phyloP scores from a whole-genome alignment of 1,284 basidiomycete genomes.

The Thecaphora thlaspeos region DNA sequence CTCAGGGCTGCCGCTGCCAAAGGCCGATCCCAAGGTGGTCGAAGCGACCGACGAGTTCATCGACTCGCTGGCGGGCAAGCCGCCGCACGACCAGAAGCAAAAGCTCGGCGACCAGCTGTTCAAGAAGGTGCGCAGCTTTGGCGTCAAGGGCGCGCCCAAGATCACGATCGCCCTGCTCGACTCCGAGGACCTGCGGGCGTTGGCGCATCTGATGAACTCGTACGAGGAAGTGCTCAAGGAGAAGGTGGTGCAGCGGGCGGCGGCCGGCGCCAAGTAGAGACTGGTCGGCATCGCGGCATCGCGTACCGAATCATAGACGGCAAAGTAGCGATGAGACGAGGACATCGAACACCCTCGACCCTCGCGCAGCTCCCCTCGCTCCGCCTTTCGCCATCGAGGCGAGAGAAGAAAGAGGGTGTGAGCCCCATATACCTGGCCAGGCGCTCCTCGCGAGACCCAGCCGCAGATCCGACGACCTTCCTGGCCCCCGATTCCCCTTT shows the following conservation, averaged over 20 bases:
- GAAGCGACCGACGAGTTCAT: constrained; percentile 75
- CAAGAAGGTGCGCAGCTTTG: constrained; percentile 74
- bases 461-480: too few relatives aligned
- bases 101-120: constrained; percentile 60
- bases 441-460: too few relatives aligned
- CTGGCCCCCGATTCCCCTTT: too few relatives aligned
- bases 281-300: too few relatives aligned
- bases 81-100: constrained; percentile 73
- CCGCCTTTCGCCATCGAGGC: too few relatives aligned
- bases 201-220: constrained; percentile 82
- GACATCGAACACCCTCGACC: too few relatives aligned
- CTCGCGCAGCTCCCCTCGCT: too few relatives aligned
- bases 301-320: too few relatives aligned
- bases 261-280: constrained; percentile 18
- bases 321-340: too few relatives aligned
- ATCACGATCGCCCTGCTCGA: constrained; percentile 73
- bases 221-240: constrained; percentile 78
- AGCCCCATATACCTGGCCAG: too few relatives aligned
- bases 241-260: constrained; percentile 47
- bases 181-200: constrained; percentile 74
- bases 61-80: constrained; percentile 68
- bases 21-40: constrained; percentile 69
- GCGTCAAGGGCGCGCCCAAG: constrained; percentile 68
- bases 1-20: constrained; percentile 68
- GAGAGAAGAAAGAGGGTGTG: too few relatives aligned